Base-by-base conservation (phyloP, 169 alveolate species). In the Amoebophrya sp. region DNA sequence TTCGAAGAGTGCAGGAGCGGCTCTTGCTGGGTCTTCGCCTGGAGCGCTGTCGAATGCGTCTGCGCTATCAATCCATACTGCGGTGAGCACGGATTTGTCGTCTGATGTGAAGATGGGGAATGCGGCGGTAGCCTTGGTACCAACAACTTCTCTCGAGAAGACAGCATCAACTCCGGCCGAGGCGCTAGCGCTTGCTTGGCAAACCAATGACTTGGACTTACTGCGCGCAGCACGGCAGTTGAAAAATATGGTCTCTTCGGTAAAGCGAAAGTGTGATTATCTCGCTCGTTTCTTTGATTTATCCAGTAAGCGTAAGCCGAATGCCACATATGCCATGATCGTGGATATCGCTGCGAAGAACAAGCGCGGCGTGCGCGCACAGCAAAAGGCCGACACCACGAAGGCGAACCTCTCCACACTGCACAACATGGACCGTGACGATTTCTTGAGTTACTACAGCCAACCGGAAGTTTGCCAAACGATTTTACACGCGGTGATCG, bases 311-410 rank as follows among this genome's bases (percentile, higher is more conserved):
- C 83, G 83, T 1, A 65, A 65, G 83, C 2, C 2, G 33, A 65
- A 65, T 36, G 83, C 83, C 39, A 65, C 83, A 6, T 65, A 65
- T 36, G 12, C 83, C 3, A 65, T 65, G 83, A 65, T 65, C 83
- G 83, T 65, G 83, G 83, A 65, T 6, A 29, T 65, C 33, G 83
- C 83, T 10, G 83, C 83, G 38, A 6, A 26, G 36, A 65, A 65
- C 83, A 65, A 65, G 83, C 83, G 83, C 83, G 83, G 83, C 26
- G 83, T 36, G 83, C 83, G 83, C 83, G 83, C 83, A 36, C 83
- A 65, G 83, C 83, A 65, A 36, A 65, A 65, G 83, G 83, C 83
- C 39, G 83, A 65, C 26, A 65, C 83, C 2, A 65, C 83, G 83
- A 65, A 65, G 33, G n/a, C 83, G 33, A 65, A 65, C 33, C 83